Percentiles rank a stretch among this genome's conserved stretches.
phyloP scores from a whole-genome alignment of 257 asterid species.

The Ilex asprella region DNA sequence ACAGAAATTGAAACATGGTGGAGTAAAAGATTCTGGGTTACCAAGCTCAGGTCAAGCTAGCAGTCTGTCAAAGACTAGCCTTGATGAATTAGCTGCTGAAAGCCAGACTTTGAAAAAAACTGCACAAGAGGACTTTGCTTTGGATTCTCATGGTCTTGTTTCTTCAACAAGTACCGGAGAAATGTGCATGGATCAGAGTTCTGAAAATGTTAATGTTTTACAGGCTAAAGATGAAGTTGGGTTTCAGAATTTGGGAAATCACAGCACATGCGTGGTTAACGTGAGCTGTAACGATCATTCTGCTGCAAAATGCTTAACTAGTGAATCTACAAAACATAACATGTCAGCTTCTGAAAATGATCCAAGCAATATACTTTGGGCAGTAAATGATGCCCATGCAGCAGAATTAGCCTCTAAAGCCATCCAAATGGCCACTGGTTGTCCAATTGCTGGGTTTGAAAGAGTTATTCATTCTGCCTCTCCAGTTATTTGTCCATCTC shows the following conservation, averaged over 20 bases:
- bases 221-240: conserved; percentile 6
- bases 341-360: conserved; percentile 4
- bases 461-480: conserved; percentile 20
- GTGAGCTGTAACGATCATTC: conserved; percentile 1
- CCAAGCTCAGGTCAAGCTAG: neutral
- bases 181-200: conserved; percentile 1
- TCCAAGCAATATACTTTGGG: conserved; percentile 8
- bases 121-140: neutral
- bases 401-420: conserved; percentile 15
- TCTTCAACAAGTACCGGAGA: conserved; percentile 2
- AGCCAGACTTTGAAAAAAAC: neutral
- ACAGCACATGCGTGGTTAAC: neutral
- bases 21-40: neutral
- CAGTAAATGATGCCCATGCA: conserved; percentile 20
- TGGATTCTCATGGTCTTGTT: conserved; percentile 3
- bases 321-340: conserved; percentile 7
- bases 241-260: conserved; percentile 9
- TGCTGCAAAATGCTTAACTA: conserved; percentile 6
- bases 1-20: conserved; percentile 6
- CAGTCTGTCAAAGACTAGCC: neutral
- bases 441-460: conserved; percentile 24
- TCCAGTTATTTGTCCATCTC: conserved; percentile 15
- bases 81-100: neutral
- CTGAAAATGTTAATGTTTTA: conserved; percentile 1
- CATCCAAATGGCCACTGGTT: conserved; percentile 14